Evolutionary conservation across 495 filamentous ascomycete species (phyloP), one percentile per base, ranked within the genome.

Genomic region (Rhypophila decipiens): DNA sequence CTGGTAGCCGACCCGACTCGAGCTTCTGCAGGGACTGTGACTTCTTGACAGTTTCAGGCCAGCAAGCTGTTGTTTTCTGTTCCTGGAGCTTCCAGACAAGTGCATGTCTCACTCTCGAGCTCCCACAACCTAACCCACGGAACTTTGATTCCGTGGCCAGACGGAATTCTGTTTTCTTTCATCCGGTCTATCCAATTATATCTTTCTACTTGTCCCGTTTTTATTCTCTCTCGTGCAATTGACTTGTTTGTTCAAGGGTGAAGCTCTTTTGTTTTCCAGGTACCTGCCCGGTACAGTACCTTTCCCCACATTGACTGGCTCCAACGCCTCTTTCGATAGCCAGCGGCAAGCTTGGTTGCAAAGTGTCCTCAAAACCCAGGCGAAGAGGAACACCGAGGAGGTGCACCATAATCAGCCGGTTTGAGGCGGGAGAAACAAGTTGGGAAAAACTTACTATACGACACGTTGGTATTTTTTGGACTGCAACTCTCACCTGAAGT

Each of bases 331-430:
- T 18, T 21, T 33, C 38, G 27, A 22, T 36, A 31, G 39, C 23
- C 29, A n/a, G 29, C 39, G 20, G 7, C 18, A 1, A 44, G 24
- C 20, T 18, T n/a, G 24, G 38, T 39, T 56, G 52, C 53, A 56
- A 56, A 51, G 52, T 56, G 53, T 52, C 53, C 53, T 56, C 49
- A 56, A 51, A 46, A 4, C 12, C 3, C 9, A 27, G 10, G 7
- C 42, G 23, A 29, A 21, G 18, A 18, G 3, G 3, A 33, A 8
- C 13, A 11, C 10, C 9, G n/a, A 22, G 29, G 23, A 46, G 29
- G 37, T 21, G 2, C 31, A 36, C 21, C 48, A 40, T 31, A 39
- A 39, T 46, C 36, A 46, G 35, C 48, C 48, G 42, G 35, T 5
- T 5, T 5, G 7, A 37, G 29, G 8, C 7, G 13, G 41, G 13